Evolutionary conservation across 2,329 filamentous ascomycete genomes (phyloP).

Genomic region (Dothideomycetes sp.): DNA sequence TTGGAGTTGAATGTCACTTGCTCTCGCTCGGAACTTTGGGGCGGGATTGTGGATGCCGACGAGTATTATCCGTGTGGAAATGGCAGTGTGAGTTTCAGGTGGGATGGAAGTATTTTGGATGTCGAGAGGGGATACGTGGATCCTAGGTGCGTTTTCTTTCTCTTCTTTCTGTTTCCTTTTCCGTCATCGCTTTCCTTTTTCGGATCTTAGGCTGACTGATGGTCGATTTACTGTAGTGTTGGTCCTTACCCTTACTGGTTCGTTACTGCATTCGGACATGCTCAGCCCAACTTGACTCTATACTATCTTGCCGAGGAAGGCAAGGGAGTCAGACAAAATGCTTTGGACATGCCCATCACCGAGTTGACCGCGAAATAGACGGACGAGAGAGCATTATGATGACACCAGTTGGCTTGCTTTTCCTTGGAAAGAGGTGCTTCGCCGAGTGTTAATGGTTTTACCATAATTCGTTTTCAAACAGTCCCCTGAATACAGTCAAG

Average conservation of each 20-base stretch:
- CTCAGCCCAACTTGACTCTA: background rate
- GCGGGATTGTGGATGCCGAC: conserved; percentile 13
- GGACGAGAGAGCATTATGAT: too few relatives aligned
- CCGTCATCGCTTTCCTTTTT: background rate
- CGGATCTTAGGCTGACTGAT: background rate
- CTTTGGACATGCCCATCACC: background rate
- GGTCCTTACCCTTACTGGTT: conserved; percentile 4
- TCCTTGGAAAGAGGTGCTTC: too few relatives aligned
- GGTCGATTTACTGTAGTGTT: background rate
- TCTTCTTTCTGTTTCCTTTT: background rate
- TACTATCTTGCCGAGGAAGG: background rate
- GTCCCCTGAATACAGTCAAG: too few relatives aligned
- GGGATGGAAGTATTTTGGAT: conserved; percentile 14
- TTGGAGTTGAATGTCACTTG: conserved; percentile 21
- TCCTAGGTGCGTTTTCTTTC: conserved; percentile 18
- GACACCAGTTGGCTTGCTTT: too few relatives aligned
- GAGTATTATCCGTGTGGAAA: conserved; percentile 19
- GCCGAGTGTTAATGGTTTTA: too few relatives aligned
- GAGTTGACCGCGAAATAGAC: too few relatives aligned
- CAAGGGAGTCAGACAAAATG: background rate
- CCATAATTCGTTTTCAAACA: too few relatives aligned
- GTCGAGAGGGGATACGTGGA: conserved; percentile 19
- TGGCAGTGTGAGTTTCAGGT: conserved; percentile 19
- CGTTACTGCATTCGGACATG: conserved; percentile 4
- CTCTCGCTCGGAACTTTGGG: conserved; percentile 7